phyloP scores from a whole-genome alignment of 805 yeast genomes.

The Kuraishia ogatae region DNA sequence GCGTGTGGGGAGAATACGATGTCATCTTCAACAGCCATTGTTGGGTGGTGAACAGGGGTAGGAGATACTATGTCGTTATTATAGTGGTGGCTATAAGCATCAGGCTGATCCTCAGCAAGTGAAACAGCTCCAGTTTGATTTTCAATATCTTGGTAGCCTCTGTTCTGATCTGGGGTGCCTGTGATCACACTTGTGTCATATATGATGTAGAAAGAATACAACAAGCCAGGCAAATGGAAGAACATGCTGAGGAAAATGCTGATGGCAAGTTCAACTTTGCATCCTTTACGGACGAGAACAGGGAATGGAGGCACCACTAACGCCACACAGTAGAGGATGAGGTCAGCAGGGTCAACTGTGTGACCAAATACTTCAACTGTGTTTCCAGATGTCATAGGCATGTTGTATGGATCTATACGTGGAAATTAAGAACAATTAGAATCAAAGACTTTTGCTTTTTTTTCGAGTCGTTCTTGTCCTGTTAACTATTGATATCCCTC shows the following conservation, averaged over 20 bases:
- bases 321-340: constrained; percentile 50
- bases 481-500: too few species aligned
- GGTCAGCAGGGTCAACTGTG: constrained; percentile 29
- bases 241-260: constrained; percentile 31
- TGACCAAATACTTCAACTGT: constrained; percentile 9
- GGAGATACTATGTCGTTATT: constrained; percentile 1
- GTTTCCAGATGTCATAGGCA: constrained; percentile 1
- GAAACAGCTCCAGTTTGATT: neutral
- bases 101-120: neutral
- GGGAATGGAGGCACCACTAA: constrained; percentile 70
- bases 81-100: neutral
- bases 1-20: neutral
- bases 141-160: constrained; percentile 3
- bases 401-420: too few species aligned
- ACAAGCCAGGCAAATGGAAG: constrained; percentile 42
- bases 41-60: neutral
- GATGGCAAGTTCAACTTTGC: constrained; percentile 40
- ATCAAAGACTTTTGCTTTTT: too few species aligned
- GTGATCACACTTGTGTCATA: constrained; percentile 17
- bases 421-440: too few species aligned
- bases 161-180: constrained; percentile 10
- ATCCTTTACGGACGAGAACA: constrained; percentile 57
- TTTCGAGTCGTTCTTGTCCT: too few species aligned
- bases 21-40: neutral
- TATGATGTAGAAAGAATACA: constrained; percentile 41